Conservation (phyloP, 2,329 filamentous ascomycete species). For the Pyrenophora seminiperda region DNA sequence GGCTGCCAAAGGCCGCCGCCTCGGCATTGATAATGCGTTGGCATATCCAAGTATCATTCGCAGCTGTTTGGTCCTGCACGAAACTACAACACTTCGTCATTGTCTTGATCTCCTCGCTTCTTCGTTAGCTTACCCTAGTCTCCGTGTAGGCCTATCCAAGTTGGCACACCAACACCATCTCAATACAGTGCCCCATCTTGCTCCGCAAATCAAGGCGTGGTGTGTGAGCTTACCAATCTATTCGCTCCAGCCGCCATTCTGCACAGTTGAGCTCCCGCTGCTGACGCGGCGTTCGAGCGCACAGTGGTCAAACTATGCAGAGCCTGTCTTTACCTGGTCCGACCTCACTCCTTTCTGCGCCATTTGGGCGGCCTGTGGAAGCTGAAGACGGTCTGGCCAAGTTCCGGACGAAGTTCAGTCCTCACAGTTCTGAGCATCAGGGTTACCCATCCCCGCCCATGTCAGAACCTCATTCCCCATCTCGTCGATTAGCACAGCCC, state of each 20-base stretch:
- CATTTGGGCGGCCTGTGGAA: conserved; percentile 46
- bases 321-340: conserved; percentile 49
- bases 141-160: conserved; percentile 38
- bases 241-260: conserved; percentile 30
- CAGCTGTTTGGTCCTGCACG: conserved; percentile 10
- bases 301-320: conserved; percentile 49
- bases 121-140: conserved; percentile 40
- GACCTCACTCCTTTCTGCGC: conserved; percentile 43
- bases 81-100: conserved; percentile 18
- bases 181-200: conserved; percentile 27
- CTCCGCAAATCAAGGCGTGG: conserved; percentile 22
- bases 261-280: conserved; percentile 41
- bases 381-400: conserved; percentile 44
- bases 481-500: conserved; percentile 44
- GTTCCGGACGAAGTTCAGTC: conserved; percentile 43
- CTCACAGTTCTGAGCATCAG: conserved; percentile 41
- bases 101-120: conserved; percentile 25
- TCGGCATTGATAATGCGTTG: conserved; percentile 10
- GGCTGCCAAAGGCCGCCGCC: conserved; percentile 4
- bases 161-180: conserved; percentile 26
- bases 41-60: conserved; percentile 20
- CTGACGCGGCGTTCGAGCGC: conserved; percentile 44
- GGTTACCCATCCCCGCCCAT: conserved; percentile 58
- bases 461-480: conserved; percentile 56
- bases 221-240: conserved; percentile 20